Evolutionary conservation across 2,329 filamentous ascomycete genomes (phyloP).

Genomic region (Neofusicoccum parvum): DNA sequence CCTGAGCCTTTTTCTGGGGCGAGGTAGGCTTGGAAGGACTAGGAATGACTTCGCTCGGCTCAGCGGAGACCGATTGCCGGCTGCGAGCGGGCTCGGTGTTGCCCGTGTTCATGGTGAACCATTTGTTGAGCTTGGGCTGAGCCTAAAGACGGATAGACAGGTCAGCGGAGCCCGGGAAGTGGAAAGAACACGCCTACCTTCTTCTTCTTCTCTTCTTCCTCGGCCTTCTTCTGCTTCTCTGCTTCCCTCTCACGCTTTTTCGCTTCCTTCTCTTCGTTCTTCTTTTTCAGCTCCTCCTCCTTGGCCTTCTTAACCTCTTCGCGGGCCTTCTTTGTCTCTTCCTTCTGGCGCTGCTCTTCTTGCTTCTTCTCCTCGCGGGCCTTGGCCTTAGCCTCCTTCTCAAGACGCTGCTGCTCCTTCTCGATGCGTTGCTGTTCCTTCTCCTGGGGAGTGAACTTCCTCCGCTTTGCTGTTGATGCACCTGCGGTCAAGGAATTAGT

Average conservation of each 20-base stretch:
- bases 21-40: neutral
- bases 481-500: neutral
- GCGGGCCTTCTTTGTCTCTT: slow-evolving; percentile 31
- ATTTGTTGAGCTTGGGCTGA: slow-evolving; percentile 47
- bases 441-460: slow-evolving; percentile 47
- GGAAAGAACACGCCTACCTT: slow-evolving; percentile 37
- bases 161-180: neutral
- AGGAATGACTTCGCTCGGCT: slow-evolving; percentile 23
- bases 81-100: neutral
- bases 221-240: slow-evolving; percentile 29
- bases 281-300: slow-evolving; percentile 23
- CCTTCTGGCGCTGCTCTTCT: slow-evolving; percentile 30
- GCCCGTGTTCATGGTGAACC: slow-evolving; percentile 44
- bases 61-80: slow-evolving; percentile 30
- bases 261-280: slow-evolving; percentile 45
- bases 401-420: slow-evolving; percentile 38
- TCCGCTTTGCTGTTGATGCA: slow-evolving; percentile 41
- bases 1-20: slow-evolving; percentile 29
- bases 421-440: slow-evolving; percentile 38
- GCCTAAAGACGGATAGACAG: slow-evolving; percentile 28
- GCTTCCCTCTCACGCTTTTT: slow-evolving; percentile 51
- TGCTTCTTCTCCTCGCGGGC: slow-evolving; percentile 41
- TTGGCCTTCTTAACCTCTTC: slow-evolving; percentile 34
- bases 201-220: slow-evolving; percentile 40
- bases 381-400: slow-evolving; percentile 42